Percentiles rank a stretch among this genome's conserved stretches.
These are phyloP conservation scores for Perkinsus olseni DNA, from an alignment of 169 alveolate genomes.

Conservation along the genomic window DNA sequence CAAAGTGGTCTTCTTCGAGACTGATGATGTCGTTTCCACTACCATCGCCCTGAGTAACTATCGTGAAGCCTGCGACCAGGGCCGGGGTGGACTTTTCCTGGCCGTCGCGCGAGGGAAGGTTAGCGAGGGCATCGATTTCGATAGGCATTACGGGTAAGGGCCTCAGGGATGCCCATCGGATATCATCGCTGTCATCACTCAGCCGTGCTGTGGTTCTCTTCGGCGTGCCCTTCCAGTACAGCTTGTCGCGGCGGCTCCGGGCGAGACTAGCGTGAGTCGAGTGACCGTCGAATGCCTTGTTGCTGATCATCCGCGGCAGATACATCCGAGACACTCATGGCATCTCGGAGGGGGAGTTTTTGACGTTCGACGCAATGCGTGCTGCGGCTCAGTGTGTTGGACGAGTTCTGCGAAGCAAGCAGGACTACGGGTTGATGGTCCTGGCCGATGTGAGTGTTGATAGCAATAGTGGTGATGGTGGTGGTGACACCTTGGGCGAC, in stretches of 20 bases:
- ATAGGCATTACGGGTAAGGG: constrained; percentile 85
- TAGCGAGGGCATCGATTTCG: constrained; percentile 99
- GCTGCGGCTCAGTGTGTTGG: constrained; percentile 95
- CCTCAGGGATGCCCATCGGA: neutral
- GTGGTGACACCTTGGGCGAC: constrained; percentile 25
- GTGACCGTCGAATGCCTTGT: too few relatives aligned
- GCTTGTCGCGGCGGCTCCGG: constrained; percentile 78
- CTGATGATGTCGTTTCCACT: constrained; percentile 91
- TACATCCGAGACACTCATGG: constrained; percentile 67
- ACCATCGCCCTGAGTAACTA: constrained; percentile 79
- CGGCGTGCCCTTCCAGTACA: constrained; percentile 93
- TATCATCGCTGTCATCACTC: neutral
- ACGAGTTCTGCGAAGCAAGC: constrained; percentile 84
- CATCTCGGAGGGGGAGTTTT: constrained; percentile 87
- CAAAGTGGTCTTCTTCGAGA: constrained; percentile 89
- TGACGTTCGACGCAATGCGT: constrained; percentile 97
- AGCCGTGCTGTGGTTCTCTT: constrained; percentile 86
- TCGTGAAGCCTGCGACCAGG: constrained; percentile 89
- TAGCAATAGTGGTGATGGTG: constrained; percentile 41
- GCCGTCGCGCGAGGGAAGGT: constrained; percentile 93
- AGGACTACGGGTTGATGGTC: constrained; percentile 86
- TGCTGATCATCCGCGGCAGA: too few relatives aligned
- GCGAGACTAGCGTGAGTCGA: constrained; percentile 66
- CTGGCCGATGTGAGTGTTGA: constrained; percentile 76
- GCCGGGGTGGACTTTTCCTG: constrained; percentile 94